Percentiles rank a stretch among this genome's conserved stretches.
These are phyloP conservation scores for Naganishia sp. DNA, from an alignment of 1,284 basidiomycete species.

Conservation along the genomic window DNA sequence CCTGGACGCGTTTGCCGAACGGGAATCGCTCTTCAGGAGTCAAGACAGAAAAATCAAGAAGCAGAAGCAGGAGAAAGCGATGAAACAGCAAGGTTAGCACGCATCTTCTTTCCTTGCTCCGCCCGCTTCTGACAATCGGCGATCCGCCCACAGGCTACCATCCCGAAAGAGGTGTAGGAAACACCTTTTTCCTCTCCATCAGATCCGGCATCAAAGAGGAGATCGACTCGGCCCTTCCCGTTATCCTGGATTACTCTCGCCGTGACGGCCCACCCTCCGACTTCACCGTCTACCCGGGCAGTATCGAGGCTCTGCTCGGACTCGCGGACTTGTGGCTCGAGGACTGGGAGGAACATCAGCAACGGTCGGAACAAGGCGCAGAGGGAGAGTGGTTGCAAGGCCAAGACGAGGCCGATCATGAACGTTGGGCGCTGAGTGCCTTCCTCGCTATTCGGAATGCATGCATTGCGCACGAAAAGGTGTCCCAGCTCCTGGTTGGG, in stretches of 20 bases:
- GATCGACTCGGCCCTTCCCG: conserved; percentile 75
- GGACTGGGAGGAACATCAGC: conserved; percentile 22
- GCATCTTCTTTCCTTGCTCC: background rate
- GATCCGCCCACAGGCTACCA: conserved; percentile 67
- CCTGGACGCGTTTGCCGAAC: conserved; percentile 21
- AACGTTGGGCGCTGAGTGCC: conserved; percentile 14
- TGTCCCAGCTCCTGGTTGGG: conserved; percentile 6
- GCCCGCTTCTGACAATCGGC: too few species aligned
- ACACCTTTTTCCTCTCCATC: conserved; percentile 77
- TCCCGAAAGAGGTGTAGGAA: conserved; percentile 67
- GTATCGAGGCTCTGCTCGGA: conserved; percentile 74
- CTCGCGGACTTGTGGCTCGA: conserved; percentile 61
- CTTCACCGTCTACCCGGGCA: conserved; percentile 67
- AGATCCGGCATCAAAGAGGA: conserved; percentile 73
- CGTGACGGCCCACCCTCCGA: conserved; percentile 68
- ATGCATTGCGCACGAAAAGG: conserved; percentile 20
- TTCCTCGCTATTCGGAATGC: conserved; percentile 19
- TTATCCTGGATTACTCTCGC: conserved; percentile 68
- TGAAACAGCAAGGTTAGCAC: conserved; percentile 24
- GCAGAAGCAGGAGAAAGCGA: conserved; percentile 6
- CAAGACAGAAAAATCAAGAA: conserved; percentile 2
- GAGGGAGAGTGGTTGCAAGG: conserved; percentile 19
- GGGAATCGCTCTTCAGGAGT: conserved; percentile 10
- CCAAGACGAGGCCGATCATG: conserved; percentile 27
- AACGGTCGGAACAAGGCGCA: background rate